These are phyloP conservation scores for Penicillium longicatenatum DNA, from an alignment of 495 filamentous ascomycete species.

Conservation along the genomic window DNA sequence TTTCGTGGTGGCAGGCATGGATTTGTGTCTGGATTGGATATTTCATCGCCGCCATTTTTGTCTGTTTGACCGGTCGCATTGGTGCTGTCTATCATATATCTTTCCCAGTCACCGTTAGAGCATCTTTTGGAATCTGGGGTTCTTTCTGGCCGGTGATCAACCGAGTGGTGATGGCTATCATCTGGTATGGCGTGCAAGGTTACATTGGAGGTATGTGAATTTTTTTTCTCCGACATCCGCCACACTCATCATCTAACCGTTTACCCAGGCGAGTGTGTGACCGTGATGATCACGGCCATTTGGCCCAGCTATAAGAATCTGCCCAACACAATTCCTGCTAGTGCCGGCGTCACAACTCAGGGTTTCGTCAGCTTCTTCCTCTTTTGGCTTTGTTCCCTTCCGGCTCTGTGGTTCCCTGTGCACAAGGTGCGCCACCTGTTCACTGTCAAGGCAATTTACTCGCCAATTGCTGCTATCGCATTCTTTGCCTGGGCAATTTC, in stretches of 20 bases:
- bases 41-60: conserved; percentile 71
- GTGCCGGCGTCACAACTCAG: conserved; percentile 72
- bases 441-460: conserved; percentile 86
- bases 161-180: conserved; percentile 80
- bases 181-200: conserved; percentile 77
- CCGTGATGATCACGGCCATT: conserved; percentile 79
- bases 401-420: conserved; percentile 75
- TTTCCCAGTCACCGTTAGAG: conserved; percentile 76
- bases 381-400: conserved; percentile 80
- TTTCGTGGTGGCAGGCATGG: conserved; percentile 98
- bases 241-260: neutral
- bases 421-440: conserved; percentile 77
- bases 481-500: conserved; percentile 92
- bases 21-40: conserved; percentile 87
- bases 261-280: conserved; percentile 64
- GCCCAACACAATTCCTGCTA: conserved; percentile 65
- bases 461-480: conserved; percentile 78
- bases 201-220: conserved; percentile 74
- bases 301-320: conserved; percentile 70
- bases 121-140: conserved; percentile 86
- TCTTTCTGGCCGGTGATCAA: conserved; percentile 91
- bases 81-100: conserved; percentile 89
- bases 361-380: conserved; percentile 81
- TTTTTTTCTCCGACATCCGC: neutral
- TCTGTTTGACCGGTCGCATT: conserved; percentile 79